These are phyloP conservation scores for Hymenoscyphus repandus DNA, from an alignment of 2,329 filamentous ascomycete genomes.

Conservation along the genomic window DNA sequence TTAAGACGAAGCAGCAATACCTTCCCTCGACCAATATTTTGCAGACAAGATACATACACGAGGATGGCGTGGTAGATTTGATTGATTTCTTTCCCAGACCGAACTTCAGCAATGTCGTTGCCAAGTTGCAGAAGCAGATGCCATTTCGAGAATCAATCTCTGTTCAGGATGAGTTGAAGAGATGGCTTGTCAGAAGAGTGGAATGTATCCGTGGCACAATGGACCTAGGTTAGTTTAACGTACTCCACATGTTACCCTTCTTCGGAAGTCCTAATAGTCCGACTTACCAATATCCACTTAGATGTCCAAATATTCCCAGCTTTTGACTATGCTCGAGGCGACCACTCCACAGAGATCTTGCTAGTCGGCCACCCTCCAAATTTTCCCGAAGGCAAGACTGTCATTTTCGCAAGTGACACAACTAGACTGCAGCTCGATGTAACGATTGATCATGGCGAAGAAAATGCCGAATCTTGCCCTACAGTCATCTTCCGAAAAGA, in stretches of 20 bases:
- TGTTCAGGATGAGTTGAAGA: constrained; percentile 59
- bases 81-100: constrained; percentile 73
- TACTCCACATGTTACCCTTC: neutral
- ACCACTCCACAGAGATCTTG: constrained; percentile 54
- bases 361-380: constrained; percentile 38
- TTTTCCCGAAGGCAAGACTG: constrained; percentile 48
- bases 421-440: constrained; percentile 63
- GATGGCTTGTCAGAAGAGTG: constrained; percentile 65
- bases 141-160: constrained; percentile 48
- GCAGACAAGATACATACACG: constrained; percentile 72
- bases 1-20: constrained; percentile 73
- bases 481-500: constrained; percentile 50
- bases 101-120: constrained; percentile 49
- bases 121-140: constrained; percentile 42
- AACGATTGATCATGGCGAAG: constrained; percentile 56
- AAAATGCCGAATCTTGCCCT: constrained; percentile 43
- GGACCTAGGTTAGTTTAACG: constrained; percentile 45
- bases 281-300: constrained; percentile 17
- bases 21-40: constrained; percentile 70
- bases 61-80: constrained; percentile 68
- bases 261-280: constrained; percentile 3
- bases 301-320: constrained; percentile 69
- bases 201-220: constrained; percentile 67
- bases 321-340: constrained; percentile 62
- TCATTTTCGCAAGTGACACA: constrained; percentile 55